Percentiles rank a stretch among this genome's conserved stretches.
phyloP scores from a whole-genome alignment of 1,284 basidiomycete species.

The Microbotryum violaceum region DNA sequence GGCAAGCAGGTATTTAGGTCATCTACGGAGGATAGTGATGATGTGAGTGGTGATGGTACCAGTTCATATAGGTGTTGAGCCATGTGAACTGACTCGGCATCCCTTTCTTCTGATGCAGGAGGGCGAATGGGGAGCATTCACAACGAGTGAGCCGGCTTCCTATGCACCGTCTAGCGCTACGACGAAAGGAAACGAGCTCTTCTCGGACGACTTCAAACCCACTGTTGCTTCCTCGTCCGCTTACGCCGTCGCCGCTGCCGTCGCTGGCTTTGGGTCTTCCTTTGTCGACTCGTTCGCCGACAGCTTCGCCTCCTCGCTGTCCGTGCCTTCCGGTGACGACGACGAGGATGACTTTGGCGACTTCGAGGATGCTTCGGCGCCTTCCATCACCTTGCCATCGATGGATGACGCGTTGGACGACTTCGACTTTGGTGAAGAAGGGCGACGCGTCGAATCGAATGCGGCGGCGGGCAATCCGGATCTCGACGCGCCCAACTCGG shows the following conservation, averaged over 20 bases:
- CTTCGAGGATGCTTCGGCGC: conserved; percentile 24
- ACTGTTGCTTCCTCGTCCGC: conserved; percentile 54
- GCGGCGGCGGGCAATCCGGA: too few relatives aligned
- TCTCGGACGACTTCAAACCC: conserved; percentile 56
- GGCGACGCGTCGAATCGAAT: neutral
- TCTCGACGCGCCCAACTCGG: too few relatives aligned
- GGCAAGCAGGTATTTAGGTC: conserved; percentile 49
- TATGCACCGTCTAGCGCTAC: neutral
- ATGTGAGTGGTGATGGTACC: conserved; percentile 11
- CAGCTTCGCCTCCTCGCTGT: conserved; percentile 13
- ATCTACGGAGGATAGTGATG: conserved; percentile 24
- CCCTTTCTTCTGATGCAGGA: conserved; percentile 46
- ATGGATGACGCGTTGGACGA: conserved; percentile 27
- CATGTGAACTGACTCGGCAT: neutral
- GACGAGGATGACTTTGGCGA: conserved; percentile 35
- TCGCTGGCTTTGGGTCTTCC: conserved; percentile 55
- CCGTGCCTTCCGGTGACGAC: conserved; percentile 1
- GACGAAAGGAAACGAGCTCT: conserved; percentile 35
- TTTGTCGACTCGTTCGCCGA: conserved; percentile 14
- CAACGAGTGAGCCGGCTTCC: conserved; percentile 36
- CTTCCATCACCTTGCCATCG: conserved; percentile 19
- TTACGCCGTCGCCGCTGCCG: conserved; percentile 54
- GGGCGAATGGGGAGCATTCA: conserved; percentile 58
- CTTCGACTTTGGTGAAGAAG: conserved; percentile 17
- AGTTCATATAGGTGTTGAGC: neutral